phyloP scores from a whole-genome alignment of 768 basidiomycete genomes.

The Leccinum fibrillosum region DNA sequence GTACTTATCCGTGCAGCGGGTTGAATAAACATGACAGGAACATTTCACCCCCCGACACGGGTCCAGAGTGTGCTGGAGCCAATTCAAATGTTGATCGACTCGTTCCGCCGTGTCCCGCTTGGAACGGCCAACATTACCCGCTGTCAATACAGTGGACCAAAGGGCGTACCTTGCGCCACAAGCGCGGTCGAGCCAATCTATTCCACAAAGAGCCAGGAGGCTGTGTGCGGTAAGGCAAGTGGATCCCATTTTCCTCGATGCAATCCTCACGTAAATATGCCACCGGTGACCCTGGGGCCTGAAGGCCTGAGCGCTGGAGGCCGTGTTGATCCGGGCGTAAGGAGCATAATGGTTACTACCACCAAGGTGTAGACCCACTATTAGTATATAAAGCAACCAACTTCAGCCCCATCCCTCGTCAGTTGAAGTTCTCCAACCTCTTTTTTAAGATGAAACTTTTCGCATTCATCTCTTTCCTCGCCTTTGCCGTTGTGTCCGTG shows the following conservation, averaged over 20 bases:
- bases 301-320: not conserved
- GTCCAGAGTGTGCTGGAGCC: not conserved
- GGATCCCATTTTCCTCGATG: not conserved
- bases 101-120: not conserved
- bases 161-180: not conserved
- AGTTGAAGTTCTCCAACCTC: not conserved
- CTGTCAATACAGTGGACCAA: not conserved
- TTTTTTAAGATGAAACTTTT: conserved; percentile 18
- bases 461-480: conserved; percentile 4
- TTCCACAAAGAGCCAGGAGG: not conserved
- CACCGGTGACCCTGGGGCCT: not conserved
- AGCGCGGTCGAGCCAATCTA: not conserved
- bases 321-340: not conserved
- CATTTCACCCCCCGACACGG: not conserved
- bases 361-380: not conserved
- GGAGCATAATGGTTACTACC: too few species aligned
- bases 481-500: conserved; percentile 4
- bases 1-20: not conserved
- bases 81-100: not conserved
- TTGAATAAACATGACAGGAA: not conserved
- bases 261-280: not conserved
- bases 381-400: conserved; percentile 2
- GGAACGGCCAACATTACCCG: conserved; percentile 2
- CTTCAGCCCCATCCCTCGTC: not conserved
- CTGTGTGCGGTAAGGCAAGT: not conserved